A percentile compares a stretch with the other conserved stretches of the same genome.
These are phyloP conservation scores for Sparassis latifolia DNA, from an alignment of 1,284 basidiomycete species.

Conservation along the genomic window DNA sequence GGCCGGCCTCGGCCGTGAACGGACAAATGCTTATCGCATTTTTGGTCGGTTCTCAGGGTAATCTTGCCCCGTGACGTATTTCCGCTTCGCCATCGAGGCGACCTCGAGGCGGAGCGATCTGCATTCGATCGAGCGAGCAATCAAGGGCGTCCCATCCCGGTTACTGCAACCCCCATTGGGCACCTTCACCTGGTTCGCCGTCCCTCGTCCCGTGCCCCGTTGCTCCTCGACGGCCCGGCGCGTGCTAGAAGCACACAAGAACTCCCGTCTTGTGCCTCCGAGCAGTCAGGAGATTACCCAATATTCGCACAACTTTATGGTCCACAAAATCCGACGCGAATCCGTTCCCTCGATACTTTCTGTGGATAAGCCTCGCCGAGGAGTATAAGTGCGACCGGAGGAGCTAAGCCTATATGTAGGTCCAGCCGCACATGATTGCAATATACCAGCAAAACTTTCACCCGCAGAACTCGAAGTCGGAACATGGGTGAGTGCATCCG, in stretches of 20 bases:
- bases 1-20: too few relatives aligned
- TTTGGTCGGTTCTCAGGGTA: conserved; percentile 6
- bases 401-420: too few relatives aligned
- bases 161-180: neutral
- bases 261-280: neutral
- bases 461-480: too few relatives aligned
- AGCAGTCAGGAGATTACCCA: conserved; percentile 7
- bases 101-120: conserved; percentile 14
- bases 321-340: too few relatives aligned
- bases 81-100: conserved; percentile 8
- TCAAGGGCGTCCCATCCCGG: conserved; percentile 2
- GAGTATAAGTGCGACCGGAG: too few relatives aligned
- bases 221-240: neutral
- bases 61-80: conserved; percentile 19
- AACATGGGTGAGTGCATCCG: too few relatives aligned
- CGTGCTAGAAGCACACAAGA: conserved; percentile 5
- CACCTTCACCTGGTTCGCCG: neutral
- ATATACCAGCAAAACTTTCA: too few relatives aligned
- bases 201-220: neutral
- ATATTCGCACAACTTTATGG: neutral
- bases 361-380: too few relatives aligned
- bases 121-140: conserved; percentile 11
- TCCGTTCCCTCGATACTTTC: too few relatives aligned
- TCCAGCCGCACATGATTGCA: too few relatives aligned
- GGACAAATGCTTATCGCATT: too few relatives aligned